phyloP scores from a whole-genome alignment of 495 filamentous ascomycete species.

The Aeminium ludgeri region DNA sequence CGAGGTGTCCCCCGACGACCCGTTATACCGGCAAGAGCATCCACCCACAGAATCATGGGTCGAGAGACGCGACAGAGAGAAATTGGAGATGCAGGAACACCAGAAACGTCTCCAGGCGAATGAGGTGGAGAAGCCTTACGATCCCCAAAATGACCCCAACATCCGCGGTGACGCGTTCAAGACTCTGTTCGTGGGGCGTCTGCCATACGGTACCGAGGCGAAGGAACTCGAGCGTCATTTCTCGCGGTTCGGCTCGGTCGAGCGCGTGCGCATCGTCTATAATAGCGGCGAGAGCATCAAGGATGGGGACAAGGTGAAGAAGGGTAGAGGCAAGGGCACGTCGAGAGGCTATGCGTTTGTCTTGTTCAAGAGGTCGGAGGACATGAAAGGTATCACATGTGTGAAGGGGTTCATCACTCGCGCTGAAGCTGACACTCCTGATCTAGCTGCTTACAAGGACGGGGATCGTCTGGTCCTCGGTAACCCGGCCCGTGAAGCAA shows the following conservation, averaged over 20 bases:
- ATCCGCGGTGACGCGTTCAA: conserved; percentile 86
- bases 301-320: conserved; percentile 33
- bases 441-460: conserved; percentile 60
- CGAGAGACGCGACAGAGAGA: conserved; percentile 63
- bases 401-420: too few relatives aligned
- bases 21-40: conserved; percentile 51
- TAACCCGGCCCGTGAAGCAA: conserved; percentile 78
- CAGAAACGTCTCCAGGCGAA: conserved; percentile 48
- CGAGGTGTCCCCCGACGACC: conserved; percentile 28
- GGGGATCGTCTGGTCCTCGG: conserved; percentile 82
- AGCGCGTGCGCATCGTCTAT: conserved; percentile 45
- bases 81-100: conserved; percentile 55
- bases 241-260: conserved; percentile 84
- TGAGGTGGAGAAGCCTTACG: conserved; percentile 31
- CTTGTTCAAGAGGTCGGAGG: conserved; percentile 91
- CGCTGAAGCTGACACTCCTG: too few relatives aligned
- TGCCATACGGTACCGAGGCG: conserved; percentile 75
- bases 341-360: conserved; percentile 92
- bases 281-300: conserved; percentile 4
- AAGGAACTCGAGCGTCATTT: conserved; percentile 90
- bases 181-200: conserved; percentile 79
- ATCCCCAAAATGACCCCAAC: conserved; percentile 50
- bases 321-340: conserved; percentile 64
- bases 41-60: conserved; percentile 83
- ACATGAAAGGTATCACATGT: conserved; percentile 83